Evolutionary conservation across 2,329 filamentous ascomycete genomes (phyloP), one percentile per base, ranked within the genome.

Genomic region (Monilinia fructigena): DNA sequence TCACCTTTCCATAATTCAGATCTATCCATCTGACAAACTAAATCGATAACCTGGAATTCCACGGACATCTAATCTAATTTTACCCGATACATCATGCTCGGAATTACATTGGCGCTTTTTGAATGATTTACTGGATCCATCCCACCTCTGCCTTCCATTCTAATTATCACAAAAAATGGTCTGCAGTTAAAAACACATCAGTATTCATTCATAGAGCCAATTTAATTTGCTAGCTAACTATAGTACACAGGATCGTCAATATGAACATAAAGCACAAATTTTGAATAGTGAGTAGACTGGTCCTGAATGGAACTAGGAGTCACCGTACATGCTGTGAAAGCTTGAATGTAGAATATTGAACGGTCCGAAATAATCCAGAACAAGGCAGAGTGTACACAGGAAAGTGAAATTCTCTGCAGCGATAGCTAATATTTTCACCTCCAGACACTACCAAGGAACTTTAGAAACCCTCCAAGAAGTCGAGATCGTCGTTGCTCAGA

Each of bases 401-500:
- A 12, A 8, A 50, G 28, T 8, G n/a, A 8, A 12, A 20, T 18
- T 0, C 12, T 2, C 8, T 16, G 20, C 20, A 5, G n/a, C 12
- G 11, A 48, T 1, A 12, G n/a, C 12, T 16, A 11, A 18, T 10
- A 14, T 11, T 50, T 50, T 20, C 28, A 23, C 14, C 28, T 12
- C 28, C 45, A 28, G 14, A 11, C 5, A 48, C 42, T 5, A 18
- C 8, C 7, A 3, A 18, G 14, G 7, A 60, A 38, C 8, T 20
- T 20, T 7, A 60, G 3, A 50, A 31, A 8, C 31, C n/a, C 26
- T 54, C 55, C 28, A 66, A 53, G 20, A 61, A 61, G 23, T 54
- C 55, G 10, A 66, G 26, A 35, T 66, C 63, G 10, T 38, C 45
- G 6, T 48, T 47, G 0, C 35, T 66, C 12, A 61, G 26, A 35